Percentiles rank a stretch among this genome's conserved stretches.
phyloP scores from a whole-genome alignment of 805 yeast genomes.

The Candida taoyuanica region DNA sequence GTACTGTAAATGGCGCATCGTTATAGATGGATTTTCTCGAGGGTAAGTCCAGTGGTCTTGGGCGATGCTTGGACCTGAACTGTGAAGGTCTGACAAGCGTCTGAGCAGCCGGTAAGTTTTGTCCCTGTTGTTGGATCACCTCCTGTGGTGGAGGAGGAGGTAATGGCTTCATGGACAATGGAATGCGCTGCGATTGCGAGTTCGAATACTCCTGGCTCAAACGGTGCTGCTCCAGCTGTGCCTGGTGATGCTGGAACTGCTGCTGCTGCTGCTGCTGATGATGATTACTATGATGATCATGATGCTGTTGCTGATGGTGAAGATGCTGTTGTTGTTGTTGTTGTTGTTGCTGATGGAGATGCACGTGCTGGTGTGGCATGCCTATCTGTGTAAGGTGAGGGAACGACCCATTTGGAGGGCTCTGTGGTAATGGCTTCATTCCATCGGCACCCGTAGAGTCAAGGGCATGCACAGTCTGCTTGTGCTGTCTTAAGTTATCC shows the following conservation, averaged over 20 bases:
- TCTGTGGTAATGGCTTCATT: conserved; percentile 7
- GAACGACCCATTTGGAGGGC: conserved; percentile 5
- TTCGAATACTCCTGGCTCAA: conserved; percentile 3
- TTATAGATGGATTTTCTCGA: conserved; percentile 13
- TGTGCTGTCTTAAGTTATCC: conserved; percentile 88
- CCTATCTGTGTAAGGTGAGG: conserved; percentile 1
- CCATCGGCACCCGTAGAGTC: conserved; percentile 10
- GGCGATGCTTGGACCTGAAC: conserved; percentile 26
- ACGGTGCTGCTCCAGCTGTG: background rate
- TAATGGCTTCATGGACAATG: conserved; percentile 2
- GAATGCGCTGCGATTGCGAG: background rate
- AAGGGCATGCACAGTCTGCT: conserved; percentile 71
- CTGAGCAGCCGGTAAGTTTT: conserved; percentile 15
- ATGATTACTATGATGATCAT: conserved; percentile 1
- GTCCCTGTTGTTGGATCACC: conserved; percentile 6
- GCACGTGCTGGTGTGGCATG: conserved; percentile 4
- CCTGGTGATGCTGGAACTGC: conserved; percentile 3
- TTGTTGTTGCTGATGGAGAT: conserved; percentile 2
- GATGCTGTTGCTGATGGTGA: conserved; percentile 4
- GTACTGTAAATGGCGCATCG: conserved; percentile 21
- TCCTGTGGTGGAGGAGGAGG: conserved; percentile 6
- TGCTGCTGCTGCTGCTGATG: conserved; percentile 2
- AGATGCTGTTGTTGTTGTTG: conserved; percentile 6
- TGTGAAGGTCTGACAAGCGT: conserved; percentile 21
- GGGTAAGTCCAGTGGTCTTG: conserved; percentile 22